Evolutionary conservation across 1,284 basidiomycete species (phyloP), one percentile per base, ranked within the genome.

Genomic region (Earliella scabrosa): DNA sequence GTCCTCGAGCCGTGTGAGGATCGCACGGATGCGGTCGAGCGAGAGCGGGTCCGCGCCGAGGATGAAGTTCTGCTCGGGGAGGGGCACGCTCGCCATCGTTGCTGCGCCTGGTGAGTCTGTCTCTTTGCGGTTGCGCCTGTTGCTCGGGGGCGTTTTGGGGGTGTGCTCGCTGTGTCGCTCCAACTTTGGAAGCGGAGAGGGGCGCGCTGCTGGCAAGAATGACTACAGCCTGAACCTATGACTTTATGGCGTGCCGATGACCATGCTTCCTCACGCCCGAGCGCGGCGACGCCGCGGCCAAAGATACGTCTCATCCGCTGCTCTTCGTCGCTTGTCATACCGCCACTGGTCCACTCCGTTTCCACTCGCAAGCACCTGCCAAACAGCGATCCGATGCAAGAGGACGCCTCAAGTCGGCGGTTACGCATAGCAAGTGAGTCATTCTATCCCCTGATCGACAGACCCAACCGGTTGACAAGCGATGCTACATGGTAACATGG

Each of bases 1-100:
- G 66, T 99, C 97, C 71, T 99, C 97, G 20, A 99, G 85, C 18
- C 97, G 85, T 63, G 85, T 88, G 16, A 99, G 81, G 51, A 95
- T 90, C 18, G 87, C 86, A 56, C 97, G 82, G 66, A 99, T 98
- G 54, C 86, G 82, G 53, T 94, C 89, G 24, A 97, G 78, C 23
- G 88, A 91, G 23, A 98, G 83, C 9, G 95, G 90, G 68, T 95
- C 87, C 39, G 82, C 81, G 29, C 79, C 80, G 56, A 84, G 76
- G 69, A 87, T 86, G 63, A 88, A 90, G 69, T 92, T 93, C 54
- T 63, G 62, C 34, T 60, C 54, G 35, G 63, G 58, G 40, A 86
- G 85, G 61, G 85, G 80, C 82, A 88, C 87, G 52, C 57, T 71
- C 53, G 64, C 53, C 68, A 69, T 69, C 16, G 44, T n/a, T 27